phyloP scores from a whole-genome alignment of 768 basidiomycete genomes.

The Boletus rufocinnamomeus region DNA sequence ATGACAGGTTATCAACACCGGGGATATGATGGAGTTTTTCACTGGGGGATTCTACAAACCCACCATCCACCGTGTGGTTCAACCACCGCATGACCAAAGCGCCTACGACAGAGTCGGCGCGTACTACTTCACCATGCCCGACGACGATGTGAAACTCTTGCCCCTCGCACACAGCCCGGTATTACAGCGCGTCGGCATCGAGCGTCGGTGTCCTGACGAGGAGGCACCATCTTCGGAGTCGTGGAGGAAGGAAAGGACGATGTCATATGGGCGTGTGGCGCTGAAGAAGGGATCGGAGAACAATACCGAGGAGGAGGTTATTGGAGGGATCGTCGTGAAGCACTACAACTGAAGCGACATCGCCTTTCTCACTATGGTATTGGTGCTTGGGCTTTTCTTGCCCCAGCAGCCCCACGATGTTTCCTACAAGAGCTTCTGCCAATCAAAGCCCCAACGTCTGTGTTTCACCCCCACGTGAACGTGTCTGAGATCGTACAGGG shows the following conservation, averaged over 20 bases:
- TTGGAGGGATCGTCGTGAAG: constrained; percentile 55
- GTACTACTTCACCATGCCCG: constrained; percentile 56
- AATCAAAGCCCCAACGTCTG: background rate
- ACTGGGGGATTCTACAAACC: constrained; percentile 59
- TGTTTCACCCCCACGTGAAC: background rate
- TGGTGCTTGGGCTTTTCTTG: background rate
- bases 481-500: background rate
- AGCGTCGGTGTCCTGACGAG: constrained; percentile 37
- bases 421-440: background rate
- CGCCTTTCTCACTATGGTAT: background rate
- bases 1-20: constrained; percentile 57
- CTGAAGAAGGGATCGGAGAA: constrained; percentile 42
- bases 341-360: constrained; percentile 49
- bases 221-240: constrained; percentile 49
- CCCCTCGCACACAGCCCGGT: constrained; percentile 52
- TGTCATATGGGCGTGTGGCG: constrained; percentile 50
- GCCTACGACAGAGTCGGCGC: constrained; percentile 50
- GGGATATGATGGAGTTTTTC: constrained; percentile 59
- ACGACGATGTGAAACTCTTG: constrained; percentile 49
- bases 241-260: constrained; percentile 52
- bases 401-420: background rate
- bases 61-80: constrained; percentile 62
- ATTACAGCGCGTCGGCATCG: constrained; percentile 44
- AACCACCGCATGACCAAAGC: constrained; percentile 55
- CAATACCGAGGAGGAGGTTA: constrained; percentile 54